phyloP scores from a whole-genome alignment of 805 yeast genomes.

The Pichia nanzhaoensis region DNA sequence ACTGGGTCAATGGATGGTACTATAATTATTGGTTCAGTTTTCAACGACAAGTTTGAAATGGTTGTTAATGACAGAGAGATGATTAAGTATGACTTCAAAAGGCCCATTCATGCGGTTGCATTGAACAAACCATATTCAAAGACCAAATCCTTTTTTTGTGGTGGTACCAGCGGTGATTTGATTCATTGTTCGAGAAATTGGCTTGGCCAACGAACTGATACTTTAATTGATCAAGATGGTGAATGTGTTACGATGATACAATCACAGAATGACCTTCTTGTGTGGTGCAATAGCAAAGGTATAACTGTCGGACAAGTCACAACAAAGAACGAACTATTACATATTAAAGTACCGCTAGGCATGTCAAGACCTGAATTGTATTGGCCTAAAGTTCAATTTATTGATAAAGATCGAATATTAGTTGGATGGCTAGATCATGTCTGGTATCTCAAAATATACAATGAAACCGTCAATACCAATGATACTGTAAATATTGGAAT shows the following conservation, averaged over 20 bases:
- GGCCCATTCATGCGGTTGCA: constrained; percentile 86
- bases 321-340: constrained; percentile 41
- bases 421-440: constrained; percentile 80
- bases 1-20: constrained; percentile 95
- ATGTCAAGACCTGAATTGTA: constrained; percentile 67
- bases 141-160: constrained; percentile 66
- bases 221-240: constrained; percentile 47
- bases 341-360: constrained; percentile 50
- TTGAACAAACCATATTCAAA: constrained; percentile 62
- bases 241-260: constrained; percentile 70
- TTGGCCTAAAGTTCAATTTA: constrained; percentile 69
- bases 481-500: neutral
- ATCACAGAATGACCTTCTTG: constrained; percentile 53
- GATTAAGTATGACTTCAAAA: constrained; percentile 69
- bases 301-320: constrained; percentile 58
- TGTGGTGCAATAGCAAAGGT: constrained; percentile 86
- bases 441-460: constrained; percentile 45
- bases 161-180: constrained; percentile 86
- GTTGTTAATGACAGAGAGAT: constrained; percentile 42
- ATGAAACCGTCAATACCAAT: constrained; percentile 3
- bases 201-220: constrained; percentile 78
- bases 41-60: constrained; percentile 28
- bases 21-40: constrained; percentile 68
- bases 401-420: constrained; percentile 58
- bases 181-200: constrained; percentile 71